These are phyloP conservation scores for Arxiozyma heterogenica DNA, from an alignment of 1,139 yeast genomes.

Conservation along the genomic window DNA sequence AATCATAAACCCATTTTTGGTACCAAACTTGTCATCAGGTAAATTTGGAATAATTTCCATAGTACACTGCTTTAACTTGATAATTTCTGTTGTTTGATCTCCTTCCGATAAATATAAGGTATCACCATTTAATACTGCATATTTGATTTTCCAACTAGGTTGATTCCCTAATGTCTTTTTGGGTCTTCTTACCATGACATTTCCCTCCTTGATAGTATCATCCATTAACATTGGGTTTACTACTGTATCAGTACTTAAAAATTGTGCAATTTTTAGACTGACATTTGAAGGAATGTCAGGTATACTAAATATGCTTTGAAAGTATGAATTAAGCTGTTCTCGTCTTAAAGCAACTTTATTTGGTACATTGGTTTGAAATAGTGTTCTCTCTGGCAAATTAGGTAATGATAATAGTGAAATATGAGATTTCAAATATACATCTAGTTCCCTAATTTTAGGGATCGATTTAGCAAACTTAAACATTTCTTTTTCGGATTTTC, in stretches of 20 bases:
- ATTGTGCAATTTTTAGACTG: conserved; percentile 49
- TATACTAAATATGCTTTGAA: conserved; percentile 48
- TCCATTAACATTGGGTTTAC: conserved; percentile 50
- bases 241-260: conserved; percentile 59
- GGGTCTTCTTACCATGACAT: conserved; percentile 49
- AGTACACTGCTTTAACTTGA: conserved; percentile 49
- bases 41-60: conserved; percentile 58
- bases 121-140: conserved; percentile 65
- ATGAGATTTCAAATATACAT: conserved; percentile 43
- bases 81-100: conserved; percentile 49
- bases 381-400: conserved; percentile 48
- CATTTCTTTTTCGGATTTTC: conserved; percentile 51
- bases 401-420: conserved; percentile 56
- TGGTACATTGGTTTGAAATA: conserved; percentile 55
- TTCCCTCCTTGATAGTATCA: conserved; percentile 58
- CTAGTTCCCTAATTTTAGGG: conserved; percentile 47
- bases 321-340: conserved; percentile 49
- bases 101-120: conserved; percentile 50
- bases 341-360: conserved; percentile 56
- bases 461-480: conserved; percentile 63
- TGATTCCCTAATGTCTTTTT: conserved; percentile 44
- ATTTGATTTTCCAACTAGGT: conserved; percentile 60
- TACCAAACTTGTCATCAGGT: conserved; percentile 62
- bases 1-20: conserved; percentile 67
- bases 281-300: conserved; percentile 52